phyloP scores from a whole-genome alignment of 2,329 filamentous ascomycete species.

The Cytospora leucostoma region DNA sequence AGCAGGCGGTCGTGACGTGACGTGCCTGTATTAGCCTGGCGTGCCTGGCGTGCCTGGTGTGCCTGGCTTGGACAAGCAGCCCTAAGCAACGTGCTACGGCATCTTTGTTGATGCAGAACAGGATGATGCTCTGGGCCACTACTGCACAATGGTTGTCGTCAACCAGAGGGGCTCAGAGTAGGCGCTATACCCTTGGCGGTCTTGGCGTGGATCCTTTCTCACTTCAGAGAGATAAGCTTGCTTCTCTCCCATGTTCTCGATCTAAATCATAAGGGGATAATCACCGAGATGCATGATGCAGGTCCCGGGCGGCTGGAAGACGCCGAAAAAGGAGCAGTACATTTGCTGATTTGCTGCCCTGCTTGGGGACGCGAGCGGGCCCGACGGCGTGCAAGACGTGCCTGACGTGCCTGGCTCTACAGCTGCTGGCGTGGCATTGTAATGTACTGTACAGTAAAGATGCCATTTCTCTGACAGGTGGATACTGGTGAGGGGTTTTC shows the following conservation, averaged over 20 bases:
- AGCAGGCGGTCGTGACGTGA: too few species aligned
- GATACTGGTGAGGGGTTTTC: background rate
- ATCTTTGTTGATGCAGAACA: constrained; percentile 2
- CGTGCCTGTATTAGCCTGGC: too few species aligned
- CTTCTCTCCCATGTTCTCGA: background rate
- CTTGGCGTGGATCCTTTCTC: constrained; percentile 20
- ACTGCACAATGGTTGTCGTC: constrained; percentile 1
- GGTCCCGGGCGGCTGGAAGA: constrained; percentile 1
- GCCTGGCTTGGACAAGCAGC: background rate
- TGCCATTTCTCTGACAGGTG: background rate
- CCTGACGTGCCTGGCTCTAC: background rate
- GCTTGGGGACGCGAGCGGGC: too few species aligned
- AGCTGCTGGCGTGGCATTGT: background rate
- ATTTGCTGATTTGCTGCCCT: too few species aligned
- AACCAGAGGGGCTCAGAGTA: constrained; percentile 5
- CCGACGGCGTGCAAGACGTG: background rate
- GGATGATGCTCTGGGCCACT: constrained; percentile 2
- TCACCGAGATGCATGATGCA: constrained; percentile 12
- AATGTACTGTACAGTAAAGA: background rate
- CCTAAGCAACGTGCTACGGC: background rate
- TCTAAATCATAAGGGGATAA: background rate
- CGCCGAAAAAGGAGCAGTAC: background rate
- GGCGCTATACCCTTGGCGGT: constrained; percentile 18
- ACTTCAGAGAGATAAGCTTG: constrained; percentile 25
- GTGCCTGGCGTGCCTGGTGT: too few species aligned